A percentile compares a stretch with the other conserved stretches of the same genome.
Evolutionary conservation across 345 rosid genomes (phyloP).

Genomic region (Fremontodendron californicum): DNA sequence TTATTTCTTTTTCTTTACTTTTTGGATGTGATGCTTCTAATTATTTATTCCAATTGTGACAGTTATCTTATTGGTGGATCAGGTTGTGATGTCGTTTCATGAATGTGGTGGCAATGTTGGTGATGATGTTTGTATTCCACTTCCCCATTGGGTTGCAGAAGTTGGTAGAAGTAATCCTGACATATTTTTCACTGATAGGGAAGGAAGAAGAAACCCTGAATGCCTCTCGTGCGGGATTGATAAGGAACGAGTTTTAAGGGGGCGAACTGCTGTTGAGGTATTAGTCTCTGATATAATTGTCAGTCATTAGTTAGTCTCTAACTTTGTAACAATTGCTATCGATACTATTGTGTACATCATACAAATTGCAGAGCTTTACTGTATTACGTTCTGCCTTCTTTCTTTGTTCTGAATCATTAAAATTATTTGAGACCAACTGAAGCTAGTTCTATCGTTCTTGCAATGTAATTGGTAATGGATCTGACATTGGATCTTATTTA

Average conservation of each 20-base stretch:
- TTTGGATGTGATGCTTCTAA: neutral
- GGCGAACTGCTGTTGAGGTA: conserved; percentile 97
- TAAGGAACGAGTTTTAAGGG: conserved; percentile 85
- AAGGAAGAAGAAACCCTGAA: conserved; percentile 92
- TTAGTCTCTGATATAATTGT: conserved; percentile 7
- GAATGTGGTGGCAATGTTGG: conserved; percentile 59
- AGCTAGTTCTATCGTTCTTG: neutral
- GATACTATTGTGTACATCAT: conserved; percentile 8
- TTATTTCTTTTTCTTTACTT: neutral
- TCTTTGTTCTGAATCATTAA: neutral
- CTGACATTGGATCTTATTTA: neutral
- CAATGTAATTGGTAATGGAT: neutral
- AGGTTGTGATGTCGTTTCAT: conserved; percentile 84
- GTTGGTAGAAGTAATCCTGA: conserved; percentile 90
- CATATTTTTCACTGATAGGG: conserved; percentile 93
- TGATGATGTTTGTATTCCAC: conserved; percentile 95
- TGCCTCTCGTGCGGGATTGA: conserved; percentile 98
- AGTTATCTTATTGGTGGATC: conserved; percentile 23
- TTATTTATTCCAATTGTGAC: conserved; percentile 18
- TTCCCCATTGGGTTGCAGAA: conserved; percentile 97
- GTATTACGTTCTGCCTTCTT: neutral
- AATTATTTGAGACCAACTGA: conserved; percentile 1
- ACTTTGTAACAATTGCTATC: neutral
- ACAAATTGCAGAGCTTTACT: conserved; percentile 11
- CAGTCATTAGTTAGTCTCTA: conserved; percentile 3